Conservation (phyloP, 1,284 basidiomycete species). For the Athelia psychrophila region DNA sequence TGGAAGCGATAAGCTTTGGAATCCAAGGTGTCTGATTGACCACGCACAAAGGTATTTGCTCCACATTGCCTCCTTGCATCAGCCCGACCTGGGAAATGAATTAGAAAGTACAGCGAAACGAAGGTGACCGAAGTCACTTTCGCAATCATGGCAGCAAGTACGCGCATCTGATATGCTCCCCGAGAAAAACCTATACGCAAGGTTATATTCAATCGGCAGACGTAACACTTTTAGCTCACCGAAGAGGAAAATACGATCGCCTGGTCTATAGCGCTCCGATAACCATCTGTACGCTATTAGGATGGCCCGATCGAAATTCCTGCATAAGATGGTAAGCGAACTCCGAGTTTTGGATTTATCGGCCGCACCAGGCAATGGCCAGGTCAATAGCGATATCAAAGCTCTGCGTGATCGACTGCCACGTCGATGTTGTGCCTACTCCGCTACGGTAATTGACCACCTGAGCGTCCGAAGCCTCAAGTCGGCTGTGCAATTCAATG, state of each 20-base stretch:
- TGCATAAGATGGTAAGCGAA: neutral
- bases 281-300: constrained; percentile 18
- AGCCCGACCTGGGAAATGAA: constrained; percentile 15
- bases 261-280: constrained; percentile 12
- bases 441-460: neutral
- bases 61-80: constrained; percentile 16
- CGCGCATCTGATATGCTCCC: constrained; percentile 22
- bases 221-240: constrained; percentile 7
- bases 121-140: constrained; percentile 4
- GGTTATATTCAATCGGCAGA: neutral
- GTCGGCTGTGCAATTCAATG: neutral
- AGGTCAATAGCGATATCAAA: constrained; percentile 11
- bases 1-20: neutral
- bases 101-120: neutral
- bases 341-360: neutral
- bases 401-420: neutral
- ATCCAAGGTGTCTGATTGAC: neutral
- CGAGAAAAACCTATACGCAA: constrained; percentile 20
- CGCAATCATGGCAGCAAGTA: constrained; percentile 17
- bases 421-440: neutral
- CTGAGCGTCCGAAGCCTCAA: neutral
- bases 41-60: constrained; percentile 23
- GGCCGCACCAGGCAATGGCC: constrained; percentile 13
- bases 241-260: constrained; percentile 18
- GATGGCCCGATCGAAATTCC: constrained; percentile 16